These are phyloP conservation scores for Petunia secreta DNA, from an alignment of 257 asterid species.

Conservation along the genomic window DNA sequence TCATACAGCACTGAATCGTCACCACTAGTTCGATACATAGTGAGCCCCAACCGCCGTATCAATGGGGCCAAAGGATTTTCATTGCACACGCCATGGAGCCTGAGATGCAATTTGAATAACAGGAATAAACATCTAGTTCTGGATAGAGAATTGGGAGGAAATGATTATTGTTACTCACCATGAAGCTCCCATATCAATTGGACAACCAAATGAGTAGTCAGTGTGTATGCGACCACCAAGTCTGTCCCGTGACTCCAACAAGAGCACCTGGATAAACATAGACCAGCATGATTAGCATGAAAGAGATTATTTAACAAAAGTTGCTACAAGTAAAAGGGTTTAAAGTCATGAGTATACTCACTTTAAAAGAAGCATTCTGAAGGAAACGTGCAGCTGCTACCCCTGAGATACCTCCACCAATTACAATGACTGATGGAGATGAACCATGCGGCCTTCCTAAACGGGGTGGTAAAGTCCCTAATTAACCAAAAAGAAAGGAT, in stretches of 20 bases:
- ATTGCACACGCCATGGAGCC: constrained; percentile 98
- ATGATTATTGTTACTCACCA: constrained; percentile 51
- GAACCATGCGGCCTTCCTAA: constrained; percentile 58
- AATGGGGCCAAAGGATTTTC: constrained; percentile 97
- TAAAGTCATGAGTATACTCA: constrained; percentile 27
- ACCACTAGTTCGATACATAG: constrained; percentile 89
- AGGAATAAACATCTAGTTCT: constrained; percentile 16
- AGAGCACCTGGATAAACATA: constrained; percentile 59
- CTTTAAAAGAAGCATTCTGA: constrained; percentile 88
- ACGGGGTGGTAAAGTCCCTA: constrained; percentile 56
- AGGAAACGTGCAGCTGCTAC: constrained; percentile 86
- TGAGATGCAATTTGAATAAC: constrained; percentile 33
- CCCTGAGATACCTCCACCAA: constrained; percentile 99
- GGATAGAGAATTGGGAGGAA: neutral
- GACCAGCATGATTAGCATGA: neutral
- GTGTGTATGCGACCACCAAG: constrained; percentile 96
- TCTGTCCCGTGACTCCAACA: constrained; percentile 91
- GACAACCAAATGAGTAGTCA: constrained; percentile 93
- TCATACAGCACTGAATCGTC: constrained; percentile 91
- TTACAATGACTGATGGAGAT: constrained; percentile 73
- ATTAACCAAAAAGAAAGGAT: constrained; percentile 25
- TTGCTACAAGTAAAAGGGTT: constrained; percentile 5
- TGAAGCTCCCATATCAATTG: constrained; percentile 99
- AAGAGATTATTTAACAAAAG: constrained; percentile 4
- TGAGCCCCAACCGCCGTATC: constrained; percentile 83